A percentile compares a stretch with the other conserved stretches of the same genome.
phyloP scores from a whole-genome alignment of 441 rosid species.

The Eutrema salsugineum region DNA sequence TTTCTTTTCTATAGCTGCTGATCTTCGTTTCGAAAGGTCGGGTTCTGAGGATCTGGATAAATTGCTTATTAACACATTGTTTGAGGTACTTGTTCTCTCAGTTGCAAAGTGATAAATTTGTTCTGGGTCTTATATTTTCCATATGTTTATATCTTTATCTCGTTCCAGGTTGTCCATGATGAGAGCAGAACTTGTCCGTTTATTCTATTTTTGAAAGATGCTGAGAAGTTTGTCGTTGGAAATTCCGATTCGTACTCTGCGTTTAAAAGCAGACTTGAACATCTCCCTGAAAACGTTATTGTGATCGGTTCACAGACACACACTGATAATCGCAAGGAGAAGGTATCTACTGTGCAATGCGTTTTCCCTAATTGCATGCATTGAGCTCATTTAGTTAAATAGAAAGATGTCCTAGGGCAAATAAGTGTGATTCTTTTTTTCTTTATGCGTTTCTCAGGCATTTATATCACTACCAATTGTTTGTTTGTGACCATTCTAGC shows the following conservation, averaged over 20 bases:
- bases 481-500: neutral
- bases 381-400: neutral
- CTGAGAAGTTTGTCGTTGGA: conserved; percentile 74
- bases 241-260: conserved; percentile 58
- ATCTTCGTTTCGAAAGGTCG: conserved; percentile 63
- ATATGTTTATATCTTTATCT: conserved; percentile 16
- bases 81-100: conserved; percentile 55
- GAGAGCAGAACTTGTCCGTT: conserved; percentile 68
- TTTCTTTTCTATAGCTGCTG: conserved; percentile 39
- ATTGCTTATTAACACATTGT: conserved; percentile 73
- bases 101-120: neutral
- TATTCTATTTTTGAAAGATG: conserved; percentile 77
- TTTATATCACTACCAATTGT: neutral
- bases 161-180: conserved; percentile 58
- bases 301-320: conserved; percentile 77
- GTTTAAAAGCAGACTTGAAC: conserved; percentile 62
- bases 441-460: neutral
- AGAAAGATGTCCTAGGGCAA: neutral
- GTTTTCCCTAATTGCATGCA: neutral
- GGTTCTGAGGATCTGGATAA: conserved; percentile 61
- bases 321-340: conserved; percentile 72
- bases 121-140: neutral
- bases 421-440: neutral
- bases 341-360: conserved; percentile 43
- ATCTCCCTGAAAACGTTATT: conserved; percentile 62